Conservation (phyloP, 2,329 filamentous ascomycete species). For the Clarireedia homoeocarpa region DNA sequence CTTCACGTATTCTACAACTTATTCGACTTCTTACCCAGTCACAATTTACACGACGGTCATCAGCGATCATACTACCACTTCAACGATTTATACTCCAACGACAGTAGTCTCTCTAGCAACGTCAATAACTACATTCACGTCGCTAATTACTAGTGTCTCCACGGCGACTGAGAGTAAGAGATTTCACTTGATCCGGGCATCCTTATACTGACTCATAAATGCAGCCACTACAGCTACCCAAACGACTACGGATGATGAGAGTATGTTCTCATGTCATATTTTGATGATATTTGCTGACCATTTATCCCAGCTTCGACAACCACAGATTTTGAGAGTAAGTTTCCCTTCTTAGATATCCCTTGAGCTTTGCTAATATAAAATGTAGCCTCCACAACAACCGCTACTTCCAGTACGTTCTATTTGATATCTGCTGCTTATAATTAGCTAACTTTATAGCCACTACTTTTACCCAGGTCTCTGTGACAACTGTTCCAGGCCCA, state of each 20-base stretch:
- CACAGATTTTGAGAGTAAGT: slow-evolving; percentile 3
- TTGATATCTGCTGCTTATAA: neutral
- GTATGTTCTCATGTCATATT: neutral
- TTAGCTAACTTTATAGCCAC: slow-evolving; percentile 4
- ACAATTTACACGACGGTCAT: slow-evolving; percentile 5
- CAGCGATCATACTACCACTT: neutral
- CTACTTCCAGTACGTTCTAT: slow-evolving; percentile 8
- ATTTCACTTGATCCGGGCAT: no score
- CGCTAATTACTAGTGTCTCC: neutral
- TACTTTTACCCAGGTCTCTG: neutral
- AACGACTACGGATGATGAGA: neutral
- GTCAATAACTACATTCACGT: neutral
- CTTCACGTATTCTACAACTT: neutral
- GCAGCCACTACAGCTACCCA: neutral
- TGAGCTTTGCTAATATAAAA: neutral
- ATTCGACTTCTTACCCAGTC: neutral
- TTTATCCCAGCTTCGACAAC: neutral
- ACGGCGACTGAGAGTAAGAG: slow-evolving; percentile 2
- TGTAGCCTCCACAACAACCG: neutral
- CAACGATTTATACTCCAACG: slow-evolving; percentile 5
- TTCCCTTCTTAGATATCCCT: neutral
- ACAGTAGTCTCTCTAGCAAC: no score
- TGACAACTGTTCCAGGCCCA: neutral
- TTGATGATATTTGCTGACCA: neutral
- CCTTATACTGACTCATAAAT: no score